Evolutionary conservation across 441 rosid genomes (phyloP), one percentile per base, ranked within the genome.

Genomic region (Eutrema salsugineum): DNA sequence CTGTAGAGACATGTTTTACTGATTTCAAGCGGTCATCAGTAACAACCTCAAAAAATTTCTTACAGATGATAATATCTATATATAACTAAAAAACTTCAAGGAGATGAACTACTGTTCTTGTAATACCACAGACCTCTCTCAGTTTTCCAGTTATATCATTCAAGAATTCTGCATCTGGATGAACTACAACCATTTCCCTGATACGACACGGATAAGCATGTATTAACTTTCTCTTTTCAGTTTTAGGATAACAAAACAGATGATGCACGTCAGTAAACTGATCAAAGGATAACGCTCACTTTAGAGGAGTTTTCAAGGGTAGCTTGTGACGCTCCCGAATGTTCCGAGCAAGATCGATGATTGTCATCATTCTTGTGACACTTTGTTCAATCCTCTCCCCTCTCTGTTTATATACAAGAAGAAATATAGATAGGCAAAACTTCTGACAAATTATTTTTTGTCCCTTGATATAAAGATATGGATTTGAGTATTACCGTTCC

Each of bases 331-430:
- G 91, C 72, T 96, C 98, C 63, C 99, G 97, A 75, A 91, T 91
- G 80, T 93, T 96, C 42, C 99, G 92, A 3, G 94, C 98, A 80
- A 89, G 92, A 81, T 96, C 99, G 68, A 96, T 94, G 74, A 96
- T 84, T 24, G 90, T 96, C 85, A 82, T 93, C 99, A 96, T 96
- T 81, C 98, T 91, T 49, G 88, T 68, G 40, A 96, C 98, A 84
- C 99, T 96, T 79, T 70, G 84, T 81, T 96, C 99, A 87, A 93
- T 91, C 53, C 91, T 85, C 75, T 89, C 87, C 77, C 78, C 96
- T 77, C 87, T 83, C 98, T 96, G 76, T 62, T 66, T 78, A 51
- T 30, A 64, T 42, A 58, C 30, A 6, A 24, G n/a, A 27, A 43
- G n/a, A 54, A 49, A 61, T 32, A 44, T 4, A 68, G 6, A 42